phyloP scores from a whole-genome alignment of 768 basidiomycete genomes.

The Suillus spraguei region DNA sequence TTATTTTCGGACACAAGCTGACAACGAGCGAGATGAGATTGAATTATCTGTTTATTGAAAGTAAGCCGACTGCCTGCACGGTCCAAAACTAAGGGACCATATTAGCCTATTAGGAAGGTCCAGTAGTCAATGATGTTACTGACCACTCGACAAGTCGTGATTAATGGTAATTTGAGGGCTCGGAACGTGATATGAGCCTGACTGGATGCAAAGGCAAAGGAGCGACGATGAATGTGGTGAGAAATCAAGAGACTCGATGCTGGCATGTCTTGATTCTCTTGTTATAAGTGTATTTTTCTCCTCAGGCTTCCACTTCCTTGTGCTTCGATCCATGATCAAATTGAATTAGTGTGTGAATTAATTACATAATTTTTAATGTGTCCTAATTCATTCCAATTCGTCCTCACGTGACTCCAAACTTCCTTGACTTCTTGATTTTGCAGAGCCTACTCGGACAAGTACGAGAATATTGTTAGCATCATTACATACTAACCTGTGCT shows the following conservation, averaged over 20 bases:
- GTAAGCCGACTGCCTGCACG: background rate
- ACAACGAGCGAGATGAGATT: background rate
- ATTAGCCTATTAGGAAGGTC: no score
- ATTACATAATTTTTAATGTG: background rate
- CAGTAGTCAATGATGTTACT: conserved; percentile 10
- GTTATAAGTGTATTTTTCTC: conserved; percentile 15
- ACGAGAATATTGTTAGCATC: background rate
- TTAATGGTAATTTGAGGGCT: background rate
- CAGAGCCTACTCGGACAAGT: background rate
- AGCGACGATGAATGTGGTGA: conserved; percentile 14
- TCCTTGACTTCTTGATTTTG: background rate
- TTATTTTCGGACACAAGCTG: background rate
- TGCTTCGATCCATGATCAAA: conserved; percentile 12
- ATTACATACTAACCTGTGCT: background rate
- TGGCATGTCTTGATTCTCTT: conserved; percentile 9
- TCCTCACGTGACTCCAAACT: conserved; percentile 8
- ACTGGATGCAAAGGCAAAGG: background rate
- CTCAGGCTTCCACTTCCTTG: background rate
- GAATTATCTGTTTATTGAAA: background rate
- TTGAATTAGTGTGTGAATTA: conserved; percentile 17
- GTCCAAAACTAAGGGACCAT: no score
- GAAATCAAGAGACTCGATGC: conserved; percentile 12
- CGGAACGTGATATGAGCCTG: background rate
- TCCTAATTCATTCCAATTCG: background rate
- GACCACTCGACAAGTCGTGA: background rate